phyloP scores from a whole-genome alignment of 306 rosid species.

The Crataegus laevigata region DNA sequence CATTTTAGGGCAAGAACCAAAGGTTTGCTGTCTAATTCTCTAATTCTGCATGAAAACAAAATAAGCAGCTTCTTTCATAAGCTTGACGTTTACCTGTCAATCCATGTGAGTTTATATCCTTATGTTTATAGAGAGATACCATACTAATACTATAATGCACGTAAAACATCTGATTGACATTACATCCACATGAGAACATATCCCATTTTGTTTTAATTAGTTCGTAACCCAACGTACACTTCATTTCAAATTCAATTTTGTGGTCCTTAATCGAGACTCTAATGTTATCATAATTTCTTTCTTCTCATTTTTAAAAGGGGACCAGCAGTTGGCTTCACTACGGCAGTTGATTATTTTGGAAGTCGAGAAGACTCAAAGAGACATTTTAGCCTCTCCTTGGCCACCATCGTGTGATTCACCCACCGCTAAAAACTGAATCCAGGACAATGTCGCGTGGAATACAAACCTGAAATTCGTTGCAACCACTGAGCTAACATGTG shows the following conservation, averaged over 20 bases:
- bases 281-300: background rate
- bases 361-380: too few relatives aligned
- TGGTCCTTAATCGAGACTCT: background rate
- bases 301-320: too few relatives aligned
- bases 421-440: too few relatives aligned
- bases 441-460: too few relatives aligned
- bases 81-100: slow-evolving; percentile 6
- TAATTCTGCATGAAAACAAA: background rate
- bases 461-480: too few relatives aligned
- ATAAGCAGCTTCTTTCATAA: slow-evolving; percentile 2
- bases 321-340: too few relatives aligned
- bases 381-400: too few relatives aligned
- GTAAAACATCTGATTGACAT: background rate
- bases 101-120: background rate
- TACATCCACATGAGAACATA: background rate
- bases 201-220: background rate
- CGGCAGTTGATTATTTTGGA: too few relatives aligned
- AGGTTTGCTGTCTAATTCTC: background rate
- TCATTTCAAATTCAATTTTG: background rate
- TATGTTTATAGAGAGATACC: background rate
- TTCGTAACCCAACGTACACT: background rate
- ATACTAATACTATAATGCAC: background rate
- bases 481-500: too few relatives aligned
- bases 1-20: background rate
- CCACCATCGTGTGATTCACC: too few relatives aligned